Evolutionary conservation across 257 asterid genomes (phyloP), one percentile per base, ranked within the genome.

Genomic region (Echites panduratus): DNA sequence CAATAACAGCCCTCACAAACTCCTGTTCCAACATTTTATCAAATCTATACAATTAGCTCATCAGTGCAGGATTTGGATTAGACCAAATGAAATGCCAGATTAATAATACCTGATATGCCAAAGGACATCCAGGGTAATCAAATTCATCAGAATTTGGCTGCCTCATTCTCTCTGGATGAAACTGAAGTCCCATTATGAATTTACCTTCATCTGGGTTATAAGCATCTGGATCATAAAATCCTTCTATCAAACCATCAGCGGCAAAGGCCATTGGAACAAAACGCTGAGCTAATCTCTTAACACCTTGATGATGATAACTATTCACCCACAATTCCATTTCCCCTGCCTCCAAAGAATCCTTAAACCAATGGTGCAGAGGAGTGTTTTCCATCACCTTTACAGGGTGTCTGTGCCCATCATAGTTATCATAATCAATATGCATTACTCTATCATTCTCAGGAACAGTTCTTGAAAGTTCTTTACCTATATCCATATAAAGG

Each of bases 241-340:
- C 98, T 79, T 92, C 96, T 27, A 92, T 75, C 81, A 92, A 76
- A 41, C 98, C 96, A 76, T 92, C 98, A 0, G 90, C 88, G 2
- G 96, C 87, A 66, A 88, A 92, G 0, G 96, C 96, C 98, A 92
- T 92, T 0, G 98, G 94, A 53, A 85, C 92, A 44, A 92, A 88
- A 7, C 98, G 77, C 56, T 85, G 94, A 19, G 96, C 98, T 75
- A 92, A 56, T 44, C 81, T 86, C 85, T 88, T 90, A 22, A 92
- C 94, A 50, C 96, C 98, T 73, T 92, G 98, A 71, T 92, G 98
- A 32, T 92, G 98, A 80, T 92, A 92, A 72, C 98, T 92, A 76
- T 92, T 92, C 1, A 92, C 96, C 78, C 32, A 38, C 65, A 92
- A 68, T 32, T 86, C 96, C 89, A 69, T 87, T 14, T 74, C 67